Base-by-base conservation (phyloP, 2,329 filamentous ascomycete species). In the Fusarium compactum region DNA sequence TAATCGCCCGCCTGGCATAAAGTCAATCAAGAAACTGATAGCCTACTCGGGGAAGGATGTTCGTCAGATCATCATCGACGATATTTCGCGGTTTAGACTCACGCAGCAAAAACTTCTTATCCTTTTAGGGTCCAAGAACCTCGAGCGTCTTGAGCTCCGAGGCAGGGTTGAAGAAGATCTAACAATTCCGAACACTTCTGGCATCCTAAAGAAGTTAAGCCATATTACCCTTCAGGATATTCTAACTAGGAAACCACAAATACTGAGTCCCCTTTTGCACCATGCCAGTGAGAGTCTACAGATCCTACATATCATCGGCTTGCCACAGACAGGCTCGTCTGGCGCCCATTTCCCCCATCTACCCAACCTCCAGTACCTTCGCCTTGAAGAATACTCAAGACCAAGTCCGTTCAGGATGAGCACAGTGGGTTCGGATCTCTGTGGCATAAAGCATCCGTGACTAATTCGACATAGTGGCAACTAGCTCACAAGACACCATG, bases 11-110 rank as follows among this genome's bases (percentile, higher is more conserved):
- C 77, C 77, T 14, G 70, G 69, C 10, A 64, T 67, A 6, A 67
- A 69, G 4, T 68, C 67, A 22, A 52, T 81, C 8, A 74, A 57
- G 54, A 78, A 76, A 43, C 67, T 81, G 5, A 66, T 79, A 15
- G 73, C 72, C 8, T 76, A 77, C 43, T 80, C 79, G 11, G 71
- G 78, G 10, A 75, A 77, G 8, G 76, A 80, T 38, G 68, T 75
- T 2, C 75, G 77, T 9, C 67, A 74, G 8, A 72, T 80, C 4
- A 59, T 76, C 20, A 76, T 81, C 20, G 67, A 71, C 6, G 64
- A 72, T 24, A 63, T 72, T 22, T 54, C 61, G 22, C 69, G 71
- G 1, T 80, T 80, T 38, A 66, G 73, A 50, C 75, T 80, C 11
- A 76, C 62, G 10, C 76, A 79, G 25, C 60, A 66, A 18, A 80